Conservation (phyloP, 2,329 filamentous ascomycete species). For the Beauveria medogensis region DNA sequence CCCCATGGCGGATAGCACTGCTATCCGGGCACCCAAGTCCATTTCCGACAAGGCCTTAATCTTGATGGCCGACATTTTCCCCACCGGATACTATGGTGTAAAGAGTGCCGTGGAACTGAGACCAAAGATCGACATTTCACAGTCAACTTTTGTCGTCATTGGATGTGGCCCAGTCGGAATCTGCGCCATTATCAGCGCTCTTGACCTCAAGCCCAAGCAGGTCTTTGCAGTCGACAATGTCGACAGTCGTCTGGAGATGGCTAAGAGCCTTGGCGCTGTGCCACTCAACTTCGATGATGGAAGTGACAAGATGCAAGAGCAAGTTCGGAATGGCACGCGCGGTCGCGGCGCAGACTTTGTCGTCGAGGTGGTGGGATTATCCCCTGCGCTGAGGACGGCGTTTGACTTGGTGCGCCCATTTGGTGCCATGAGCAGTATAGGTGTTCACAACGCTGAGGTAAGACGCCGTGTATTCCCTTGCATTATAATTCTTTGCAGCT, state of each 20-base stretch:
- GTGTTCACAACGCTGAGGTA: constrained; percentile 67
- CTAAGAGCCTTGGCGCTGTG: constrained; percentile 68
- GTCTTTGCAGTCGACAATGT: constrained; percentile 75
- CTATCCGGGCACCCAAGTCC: constrained; percentile 58
- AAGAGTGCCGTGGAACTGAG: constrained; percentile 66
- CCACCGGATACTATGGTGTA: constrained; percentile 77
- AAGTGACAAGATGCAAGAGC: constrained; percentile 53
- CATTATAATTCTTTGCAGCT: not conserved
- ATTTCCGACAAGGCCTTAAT: constrained; percentile 69
- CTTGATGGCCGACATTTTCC: constrained; percentile 91
- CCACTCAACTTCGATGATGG: constrained; percentile 70
- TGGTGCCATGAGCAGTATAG: constrained; percentile 66
- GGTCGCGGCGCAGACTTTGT: constrained; percentile 81
- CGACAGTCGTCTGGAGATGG: constrained; percentile 64
- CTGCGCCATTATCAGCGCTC: constrained; percentile 70
- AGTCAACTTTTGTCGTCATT: constrained; percentile 66
- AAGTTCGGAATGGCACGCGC: constrained; percentile 66
- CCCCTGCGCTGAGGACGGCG: constrained; percentile 59
- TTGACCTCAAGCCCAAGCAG: constrained; percentile 67
- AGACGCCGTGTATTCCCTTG: constrained; percentile 12
- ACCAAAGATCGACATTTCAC: constrained; percentile 23
- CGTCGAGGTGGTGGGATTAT: constrained; percentile 68
- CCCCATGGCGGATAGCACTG: constrained; percentile 71
- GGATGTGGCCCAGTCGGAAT: constrained; percentile 82
- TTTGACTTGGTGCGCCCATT: constrained; percentile 66